Evolutionary conservation across 768 basidiomycete genomes (phyloP).

Genomic region (Hericium rajendrae): DNA sequence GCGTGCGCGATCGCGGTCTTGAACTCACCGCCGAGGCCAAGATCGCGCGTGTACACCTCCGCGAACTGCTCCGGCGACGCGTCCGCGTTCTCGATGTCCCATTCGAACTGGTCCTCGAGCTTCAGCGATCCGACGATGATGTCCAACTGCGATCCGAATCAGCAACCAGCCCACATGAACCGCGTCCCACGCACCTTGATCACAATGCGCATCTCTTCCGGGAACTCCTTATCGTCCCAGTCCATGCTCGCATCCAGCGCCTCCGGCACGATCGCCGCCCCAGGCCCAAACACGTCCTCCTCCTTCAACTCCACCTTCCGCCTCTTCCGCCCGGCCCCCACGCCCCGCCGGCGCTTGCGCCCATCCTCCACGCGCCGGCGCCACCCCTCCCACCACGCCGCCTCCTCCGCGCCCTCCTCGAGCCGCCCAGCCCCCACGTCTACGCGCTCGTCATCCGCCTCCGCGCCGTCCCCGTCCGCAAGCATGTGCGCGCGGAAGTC

Average conservation of each 20-base stretch:
- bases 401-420: constrained; percentile 33
- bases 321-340: constrained; percentile 9
- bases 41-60: constrained; percentile 72
- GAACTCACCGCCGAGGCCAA: constrained; percentile 90
- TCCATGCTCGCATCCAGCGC: constrained; percentile 49
- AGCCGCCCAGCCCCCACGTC: constrained; percentile 32
- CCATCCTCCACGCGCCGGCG: constrained; percentile 34
- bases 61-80: constrained; percentile 92
- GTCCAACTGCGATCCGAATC: constrained; percentile 55
- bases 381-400: constrained; percentile 67
- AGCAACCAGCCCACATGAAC: background rate
- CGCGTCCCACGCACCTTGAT: constrained; percentile 60
- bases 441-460: constrained; percentile 28
- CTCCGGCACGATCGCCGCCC: constrained; percentile 6
- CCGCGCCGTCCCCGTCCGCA: constrained; percentile 34
- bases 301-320: constrained; percentile 13
- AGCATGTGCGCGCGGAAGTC: constrained; percentile 67
- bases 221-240: constrained; percentile 52
- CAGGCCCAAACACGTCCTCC: background rate
- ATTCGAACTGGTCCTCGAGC: constrained; percentile 94
- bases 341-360: constrained; percentile 25
- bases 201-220: constrained; percentile 85
- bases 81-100: constrained; percentile 78
- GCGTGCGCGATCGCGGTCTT: constrained; percentile 93
- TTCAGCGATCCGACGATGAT: constrained; percentile 90